Evolutionary conservation across 225 moss, liverwort and hornwort genomes (phyloP).

Genomic region (Polytrichum formosum): DNA sequence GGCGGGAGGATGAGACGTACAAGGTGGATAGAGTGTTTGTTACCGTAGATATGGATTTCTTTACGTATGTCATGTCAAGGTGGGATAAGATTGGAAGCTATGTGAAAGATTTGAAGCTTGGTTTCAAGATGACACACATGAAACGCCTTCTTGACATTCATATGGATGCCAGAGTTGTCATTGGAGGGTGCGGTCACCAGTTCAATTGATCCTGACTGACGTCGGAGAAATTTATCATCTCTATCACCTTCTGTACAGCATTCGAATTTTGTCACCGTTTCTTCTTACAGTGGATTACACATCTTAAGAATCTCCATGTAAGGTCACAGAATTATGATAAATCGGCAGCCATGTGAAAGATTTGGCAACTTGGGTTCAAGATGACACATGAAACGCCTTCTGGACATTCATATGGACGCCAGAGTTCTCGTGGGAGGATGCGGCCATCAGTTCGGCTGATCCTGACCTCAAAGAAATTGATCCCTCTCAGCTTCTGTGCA

Average conservation of each 20-base stretch:
- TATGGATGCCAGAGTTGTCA: conserved; percentile 12
- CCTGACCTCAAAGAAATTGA: too few species aligned
- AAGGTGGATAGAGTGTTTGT: conserved; percentile 20
- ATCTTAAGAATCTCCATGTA: too few species aligned
- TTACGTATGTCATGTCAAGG: not conserved
- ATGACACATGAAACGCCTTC: conserved; percentile 4
- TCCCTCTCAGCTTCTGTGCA: too few species aligned
- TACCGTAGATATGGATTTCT: not conserved
- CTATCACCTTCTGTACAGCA: too few species aligned
- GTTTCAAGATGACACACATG: conserved; percentile 1
- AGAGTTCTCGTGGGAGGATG: not conserved
- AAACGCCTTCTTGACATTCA: conserved; percentile 9
- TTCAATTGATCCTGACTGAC: not conserved
- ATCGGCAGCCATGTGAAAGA: too few species aligned
- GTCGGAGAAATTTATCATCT: too few species aligned
- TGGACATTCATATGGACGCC: conserved; percentile 22
- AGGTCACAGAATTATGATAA: too few species aligned
- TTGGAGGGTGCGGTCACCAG: conserved; percentile 11
- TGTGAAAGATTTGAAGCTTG: not conserved
- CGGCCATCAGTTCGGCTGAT: conserved; percentile 5
- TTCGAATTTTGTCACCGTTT: too few species aligned
- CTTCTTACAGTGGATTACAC: too few species aligned
- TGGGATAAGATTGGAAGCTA: conserved; percentile 1
- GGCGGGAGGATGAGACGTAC: conserved; percentile 2
- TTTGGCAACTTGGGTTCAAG: not conserved